These are phyloP conservation scores for Rhizopogon rudus DNA, from an alignment of 768 basidiomycete species.

Conservation along the genomic window DNA sequence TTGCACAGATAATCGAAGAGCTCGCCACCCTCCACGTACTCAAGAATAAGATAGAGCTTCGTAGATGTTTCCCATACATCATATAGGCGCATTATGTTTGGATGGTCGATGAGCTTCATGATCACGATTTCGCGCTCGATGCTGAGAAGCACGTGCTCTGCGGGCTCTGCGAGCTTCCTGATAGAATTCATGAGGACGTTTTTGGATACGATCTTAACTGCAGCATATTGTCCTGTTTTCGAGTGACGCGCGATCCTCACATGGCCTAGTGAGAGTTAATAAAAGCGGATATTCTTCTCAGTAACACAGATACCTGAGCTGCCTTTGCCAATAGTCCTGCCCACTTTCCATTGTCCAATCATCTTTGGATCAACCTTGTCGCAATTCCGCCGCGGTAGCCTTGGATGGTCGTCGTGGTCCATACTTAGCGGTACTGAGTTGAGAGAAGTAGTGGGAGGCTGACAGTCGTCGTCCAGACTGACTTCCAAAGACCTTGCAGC, in stretches of 20 bases:
- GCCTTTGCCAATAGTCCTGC: slow-evolving; percentile 79
- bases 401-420: slow-evolving; percentile 21
- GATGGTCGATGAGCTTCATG: slow-evolving; percentile 96
- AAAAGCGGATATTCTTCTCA: neutral
- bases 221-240: slow-evolving; percentile 86
- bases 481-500: neutral
- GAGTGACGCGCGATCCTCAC: slow-evolving; percentile 86
- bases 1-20: slow-evolving; percentile 89
- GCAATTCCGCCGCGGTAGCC: slow-evolving; percentile 23
- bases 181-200: slow-evolving; percentile 58
- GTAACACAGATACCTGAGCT: slow-evolving; percentile 46
- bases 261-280: slow-evolving; percentile 50
- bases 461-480: neutral
- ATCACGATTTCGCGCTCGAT: slow-evolving; percentile 94
- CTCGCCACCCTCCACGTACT: slow-evolving; percentile 93
- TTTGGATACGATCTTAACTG: slow-evolving; percentile 93
- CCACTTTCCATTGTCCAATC: slow-evolving; percentile 82
- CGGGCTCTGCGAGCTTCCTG: slow-evolving; percentile 62
- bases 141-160: slow-evolving; percentile 72
- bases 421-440: neutral
- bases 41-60: slow-evolving; percentile 87
- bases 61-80: slow-evolving; percentile 96
- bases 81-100: slow-evolving; percentile 90
- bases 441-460: neutral
- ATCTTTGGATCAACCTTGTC: slow-evolving; percentile 48